Evolutionary conservation across 2,329 filamentous ascomycete species (phyloP).

Genomic region (Simplicillium sp.): DNA sequence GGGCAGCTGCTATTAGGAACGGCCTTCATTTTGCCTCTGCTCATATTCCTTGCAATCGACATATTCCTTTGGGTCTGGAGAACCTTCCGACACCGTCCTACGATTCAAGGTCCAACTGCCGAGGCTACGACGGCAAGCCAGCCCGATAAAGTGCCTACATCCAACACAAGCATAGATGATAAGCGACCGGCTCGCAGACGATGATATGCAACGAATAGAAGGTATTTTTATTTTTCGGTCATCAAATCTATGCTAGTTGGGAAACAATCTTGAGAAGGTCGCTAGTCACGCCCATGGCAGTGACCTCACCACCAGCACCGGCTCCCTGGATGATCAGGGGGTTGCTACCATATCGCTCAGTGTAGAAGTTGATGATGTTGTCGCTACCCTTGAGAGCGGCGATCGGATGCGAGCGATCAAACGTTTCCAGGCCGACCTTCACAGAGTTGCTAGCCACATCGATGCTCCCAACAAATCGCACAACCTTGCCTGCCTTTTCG

Average conservation of each 20-base stretch:
- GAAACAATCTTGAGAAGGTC: constrained; percentile 85
- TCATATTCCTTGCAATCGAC: constrained; percentile 40
- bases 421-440: constrained; percentile 87
- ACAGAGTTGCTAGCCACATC: constrained; percentile 73
- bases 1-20: constrained; percentile 25
- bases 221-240: not conserved
- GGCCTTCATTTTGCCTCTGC: constrained; percentile 34
- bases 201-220: not conserved
- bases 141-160: not conserved
- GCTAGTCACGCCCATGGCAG: constrained; percentile 93
- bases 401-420: constrained; percentile 82
- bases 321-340: constrained; percentile 92
- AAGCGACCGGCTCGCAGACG: too few species aligned
- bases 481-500: constrained; percentile 78
- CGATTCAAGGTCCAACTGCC: not conserved
- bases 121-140: not conserved
- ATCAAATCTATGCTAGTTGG: constrained; percentile 42
- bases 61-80: constrained; percentile 44
- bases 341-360: constrained; percentile 82
- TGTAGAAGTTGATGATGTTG: constrained; percentile 99
- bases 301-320: constrained; percentile 89
- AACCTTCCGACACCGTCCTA: constrained; percentile 16
- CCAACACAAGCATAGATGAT: not conserved
- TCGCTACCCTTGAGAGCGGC: constrained; percentile 93
- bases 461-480: constrained; percentile 89